These are phyloP conservation scores for Cantharellus anzutake DNA, from an alignment of 768 basidiomycete genomes.

Conservation along the genomic window DNA sequence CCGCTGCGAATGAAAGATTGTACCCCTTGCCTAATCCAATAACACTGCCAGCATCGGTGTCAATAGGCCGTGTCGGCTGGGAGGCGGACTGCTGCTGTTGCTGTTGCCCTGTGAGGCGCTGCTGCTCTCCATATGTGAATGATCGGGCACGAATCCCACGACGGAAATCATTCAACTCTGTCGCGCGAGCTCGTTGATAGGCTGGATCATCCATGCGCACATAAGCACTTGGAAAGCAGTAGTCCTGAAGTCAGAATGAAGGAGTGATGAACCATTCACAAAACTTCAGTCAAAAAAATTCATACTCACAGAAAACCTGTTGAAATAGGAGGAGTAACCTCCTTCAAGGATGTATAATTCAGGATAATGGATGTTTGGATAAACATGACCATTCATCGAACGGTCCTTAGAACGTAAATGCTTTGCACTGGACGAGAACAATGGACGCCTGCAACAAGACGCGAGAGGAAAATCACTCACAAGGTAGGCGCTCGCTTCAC, in stretches of 20 bases:
- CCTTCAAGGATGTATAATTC: slow-evolving; percentile 96
- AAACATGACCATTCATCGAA: slow-evolving; percentile 66
- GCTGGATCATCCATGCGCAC: slow-evolving; percentile 90
- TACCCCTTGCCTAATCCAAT: slow-evolving; percentile 7
- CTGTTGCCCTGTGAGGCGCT: slow-evolving; percentile 17
- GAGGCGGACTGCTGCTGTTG: slow-evolving; percentile 19
- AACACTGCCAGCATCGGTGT: slow-evolving; percentile 43
- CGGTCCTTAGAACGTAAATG: slow-evolving; percentile 84
- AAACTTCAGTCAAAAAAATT: background rate
- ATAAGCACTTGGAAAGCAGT: slow-evolving; percentile 69
- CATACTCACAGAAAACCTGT: slow-evolving; percentile 28
- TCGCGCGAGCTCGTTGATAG: slow-evolving; percentile 58
- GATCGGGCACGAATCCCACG: slow-evolving; percentile 82
- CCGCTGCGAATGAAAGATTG: slow-evolving; percentile 38
- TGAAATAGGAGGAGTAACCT: slow-evolving; percentile 82
- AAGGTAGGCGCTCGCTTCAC: slow-evolving; percentile 90
- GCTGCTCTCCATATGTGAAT: slow-evolving; percentile 74
- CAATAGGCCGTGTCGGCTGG: slow-evolving; percentile 25
- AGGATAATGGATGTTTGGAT: slow-evolving; percentile 87
- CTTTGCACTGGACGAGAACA: slow-evolving; percentile 46
- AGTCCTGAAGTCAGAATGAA: slow-evolving; percentile 16
- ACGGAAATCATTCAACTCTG: slow-evolving; percentile 84
- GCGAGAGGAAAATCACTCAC: slow-evolving; percentile 28
- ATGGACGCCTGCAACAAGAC: background rate
- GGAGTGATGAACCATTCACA: background rate